A percentile compares a stretch with the other conserved stretches of the same genome.
phyloP scores from a whole-genome alignment of 2,329 filamentous ascomycete genomes.

The Pyricularia pennisetigena region DNA sequence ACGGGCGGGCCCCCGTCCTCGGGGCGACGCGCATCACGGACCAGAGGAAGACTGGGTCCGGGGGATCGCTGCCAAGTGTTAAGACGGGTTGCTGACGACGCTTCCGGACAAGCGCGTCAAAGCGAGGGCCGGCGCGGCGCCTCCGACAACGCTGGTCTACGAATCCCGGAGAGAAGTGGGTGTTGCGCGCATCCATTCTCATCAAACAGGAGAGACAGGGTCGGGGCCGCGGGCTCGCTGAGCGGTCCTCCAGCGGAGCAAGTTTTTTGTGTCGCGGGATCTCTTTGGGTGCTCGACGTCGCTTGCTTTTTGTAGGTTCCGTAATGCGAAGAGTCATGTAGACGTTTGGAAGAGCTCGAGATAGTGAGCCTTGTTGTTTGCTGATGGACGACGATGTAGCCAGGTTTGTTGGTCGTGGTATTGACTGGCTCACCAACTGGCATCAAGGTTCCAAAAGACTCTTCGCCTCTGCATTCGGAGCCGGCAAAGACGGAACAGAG shows the following conservation, averaged over 20 bases:
- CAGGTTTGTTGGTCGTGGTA: neutral
- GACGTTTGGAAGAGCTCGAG: neutral
- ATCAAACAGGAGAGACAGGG: neutral
- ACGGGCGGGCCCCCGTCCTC: neutral
- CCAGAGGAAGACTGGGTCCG: neutral
- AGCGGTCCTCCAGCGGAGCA: slow-evolving; percentile 1
- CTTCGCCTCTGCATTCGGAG: neutral
- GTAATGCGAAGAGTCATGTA: neutral
- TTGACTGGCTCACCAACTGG: neutral
- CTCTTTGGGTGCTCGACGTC: neutral
- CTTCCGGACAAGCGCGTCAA: neutral
- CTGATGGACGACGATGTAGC: too few relatives aligned
- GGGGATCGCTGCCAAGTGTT: neutral
- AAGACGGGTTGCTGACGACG: neutral
- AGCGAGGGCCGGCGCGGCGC: neutral
- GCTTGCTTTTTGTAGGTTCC: neutral
- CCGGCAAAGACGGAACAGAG: neutral
- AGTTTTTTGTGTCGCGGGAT: neutral
- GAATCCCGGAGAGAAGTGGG: neutral
- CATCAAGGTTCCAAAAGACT: neutral
- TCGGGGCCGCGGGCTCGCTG: neutral
- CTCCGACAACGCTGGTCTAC: neutral
- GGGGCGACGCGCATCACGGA: neutral
- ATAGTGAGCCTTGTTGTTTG: neutral
- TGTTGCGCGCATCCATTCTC: neutral